Conservation (phyloP, 1,284 basidiomycete genomes). For the Cystobasidium slooffiae region DNA sequence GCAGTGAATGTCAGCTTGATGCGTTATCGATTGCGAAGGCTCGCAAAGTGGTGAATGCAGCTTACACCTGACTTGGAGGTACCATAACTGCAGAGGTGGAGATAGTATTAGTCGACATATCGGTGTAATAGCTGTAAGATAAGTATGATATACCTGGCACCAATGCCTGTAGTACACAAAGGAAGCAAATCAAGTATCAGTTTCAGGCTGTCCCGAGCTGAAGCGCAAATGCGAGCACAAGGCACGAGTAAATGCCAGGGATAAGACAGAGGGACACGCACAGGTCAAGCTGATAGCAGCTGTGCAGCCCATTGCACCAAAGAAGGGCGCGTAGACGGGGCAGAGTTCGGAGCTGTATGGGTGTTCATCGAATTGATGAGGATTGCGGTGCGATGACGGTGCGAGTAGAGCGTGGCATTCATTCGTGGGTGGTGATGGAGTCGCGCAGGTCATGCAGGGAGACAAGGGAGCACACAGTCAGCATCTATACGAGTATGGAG, state of each 20-base stretch:
- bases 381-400: constrained; percentile 2
- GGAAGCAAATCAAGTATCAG: not conserved
- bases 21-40: not conserved
- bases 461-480: not conserved
- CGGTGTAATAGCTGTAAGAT: not conserved
- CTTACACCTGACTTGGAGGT: constrained; percentile 59
- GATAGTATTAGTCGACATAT: not conserved
- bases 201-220: not conserved
- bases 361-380: not conserved
- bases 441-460: not conserved
- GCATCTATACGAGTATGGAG: not conserved
- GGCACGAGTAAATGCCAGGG: not conserved
- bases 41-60: not conserved
- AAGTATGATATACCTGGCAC: constrained; percentile 32
- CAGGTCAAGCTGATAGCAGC: constrained; percentile 97
- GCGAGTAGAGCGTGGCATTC: not conserved
- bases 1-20: not conserved
- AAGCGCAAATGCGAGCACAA: not conserved
- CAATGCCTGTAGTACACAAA: constrained; percentile 29
- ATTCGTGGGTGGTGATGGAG: not conserved
- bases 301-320: constrained; percentile 96
- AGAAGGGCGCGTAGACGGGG: constrained; percentile 95
- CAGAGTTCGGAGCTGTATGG: constrained; percentile 71
- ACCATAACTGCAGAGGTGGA: constrained; percentile 54
- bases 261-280: constrained; percentile 61